Percentiles rank a stretch among this genome's conserved stretches.
Evolutionary conservation across 805 yeast species (phyloP).

Genomic region (Lipomyces chichibuensis): DNA sequence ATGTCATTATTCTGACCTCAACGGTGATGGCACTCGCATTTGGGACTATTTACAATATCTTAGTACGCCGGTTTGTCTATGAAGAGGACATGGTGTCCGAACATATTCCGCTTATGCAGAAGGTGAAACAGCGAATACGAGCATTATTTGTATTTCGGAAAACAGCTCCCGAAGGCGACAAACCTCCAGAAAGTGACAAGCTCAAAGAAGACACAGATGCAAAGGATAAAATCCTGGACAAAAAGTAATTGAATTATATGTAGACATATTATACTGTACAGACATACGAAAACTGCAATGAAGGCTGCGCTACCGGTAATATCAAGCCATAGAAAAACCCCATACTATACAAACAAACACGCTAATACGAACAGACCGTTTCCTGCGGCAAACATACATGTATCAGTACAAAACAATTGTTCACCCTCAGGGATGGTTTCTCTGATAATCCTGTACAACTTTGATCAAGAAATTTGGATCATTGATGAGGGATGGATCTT

Average conservation of each 20-base stretch:
- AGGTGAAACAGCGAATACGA: background rate
- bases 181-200: background rate
- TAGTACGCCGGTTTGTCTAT: slow-evolving; percentile 73
- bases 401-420: background rate
- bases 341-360: background rate
- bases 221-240: background rate
- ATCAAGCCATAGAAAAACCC: background rate
- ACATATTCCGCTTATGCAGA: background rate
- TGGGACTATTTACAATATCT: slow-evolving; percentile 79
- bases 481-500: slow-evolving; percentile 38
- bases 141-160: background rate
- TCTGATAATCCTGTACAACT: slow-evolving; percentile 38
- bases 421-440: background rate
- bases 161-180: background rate
- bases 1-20: slow-evolving; percentile 90
- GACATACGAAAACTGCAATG: background rate
- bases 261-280: background rate
- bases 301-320: background rate
- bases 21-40: slow-evolving; percentile 91
- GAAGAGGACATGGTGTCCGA: slow-evolving; percentile 64
- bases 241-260: background rate
- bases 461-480: slow-evolving; percentile 41
- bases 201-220: background rate
- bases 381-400: background rate
- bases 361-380: background rate